These are phyloP conservation scores for Cryptococcus maquisensis DNA, from an alignment of 1,284 basidiomycete species.

Conservation along the genomic window DNA sequence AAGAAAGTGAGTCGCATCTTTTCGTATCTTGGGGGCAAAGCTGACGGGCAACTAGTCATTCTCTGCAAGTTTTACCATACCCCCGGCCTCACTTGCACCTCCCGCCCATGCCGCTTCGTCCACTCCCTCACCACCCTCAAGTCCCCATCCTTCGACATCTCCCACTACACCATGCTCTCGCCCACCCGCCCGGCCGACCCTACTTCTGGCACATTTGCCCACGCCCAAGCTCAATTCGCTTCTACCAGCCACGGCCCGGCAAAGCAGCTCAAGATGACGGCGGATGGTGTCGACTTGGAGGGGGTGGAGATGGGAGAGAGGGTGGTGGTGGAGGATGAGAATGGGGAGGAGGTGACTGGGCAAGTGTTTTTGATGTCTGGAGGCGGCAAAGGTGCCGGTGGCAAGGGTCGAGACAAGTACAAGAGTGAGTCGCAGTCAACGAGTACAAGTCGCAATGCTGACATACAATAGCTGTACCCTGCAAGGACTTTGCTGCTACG, in stretches of 20 bases:
- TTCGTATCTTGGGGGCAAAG: neutral
- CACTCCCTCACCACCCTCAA: conserved; percentile 32
- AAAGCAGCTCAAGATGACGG: conserved; percentile 5
- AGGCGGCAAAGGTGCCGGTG: conserved; percentile 44
- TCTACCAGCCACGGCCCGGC: neutral
- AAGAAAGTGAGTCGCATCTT: conserved; percentile 26
- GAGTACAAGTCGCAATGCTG: neutral
- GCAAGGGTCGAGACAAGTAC: conserved; percentile 42
- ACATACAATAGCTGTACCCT: conserved; percentile 35
- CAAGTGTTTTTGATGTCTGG: conserved; percentile 46
- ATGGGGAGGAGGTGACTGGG: conserved; percentile 36
- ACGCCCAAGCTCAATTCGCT: conserved; percentile 29
- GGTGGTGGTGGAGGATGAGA: conserved; percentile 24
- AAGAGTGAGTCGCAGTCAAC: conserved; percentile 37
- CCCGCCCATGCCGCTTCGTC: conserved; percentile 49
- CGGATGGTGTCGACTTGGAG: conserved; percentile 12
- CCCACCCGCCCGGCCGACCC: conserved; percentile 21
- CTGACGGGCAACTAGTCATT: conserved; percentile 32
- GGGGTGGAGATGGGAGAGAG: conserved; percentile 30
- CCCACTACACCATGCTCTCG: conserved; percentile 9
- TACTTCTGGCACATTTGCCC: conserved; percentile 42
- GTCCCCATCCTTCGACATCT: conserved; percentile 1
- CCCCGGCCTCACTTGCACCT: conserved; percentile 46
- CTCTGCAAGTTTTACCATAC: conserved; percentile 49
- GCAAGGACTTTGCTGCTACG: conserved; percentile 36